Base-by-base conservation (phyloP, 2,329 filamentous ascomycete species). In the Cyphellophora attinorum region DNA sequence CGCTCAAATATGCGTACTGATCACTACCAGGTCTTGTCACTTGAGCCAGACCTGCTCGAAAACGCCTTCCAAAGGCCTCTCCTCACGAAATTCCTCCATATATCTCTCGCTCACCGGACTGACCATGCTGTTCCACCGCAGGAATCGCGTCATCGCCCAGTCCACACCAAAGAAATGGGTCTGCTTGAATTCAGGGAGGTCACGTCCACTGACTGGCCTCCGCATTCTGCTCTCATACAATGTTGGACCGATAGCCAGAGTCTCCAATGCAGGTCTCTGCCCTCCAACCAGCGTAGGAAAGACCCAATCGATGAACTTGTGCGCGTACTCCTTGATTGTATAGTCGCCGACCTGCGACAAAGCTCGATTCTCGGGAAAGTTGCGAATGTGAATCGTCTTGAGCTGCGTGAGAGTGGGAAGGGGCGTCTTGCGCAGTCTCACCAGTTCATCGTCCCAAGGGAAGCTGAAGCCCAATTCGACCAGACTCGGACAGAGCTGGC, bases 31-130 rank as follows among this genome's bases (percentile, higher is more conserved):
- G n/a, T 11, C n/a, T 17, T 6, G 27, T 38, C 33, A 50, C 40
- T 31, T 47, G 30, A 50, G 33, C 47, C 47, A 50, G 4, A 50
- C 47, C 29, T 44, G 44, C 36, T 50, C 46, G 28, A 48, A 50
- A 12, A 50, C 44, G 12, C 46, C 46, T 13, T 34, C 35, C 1
- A 50, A 37, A 10, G 46, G 47, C 28, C 42, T 48, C 27, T 42
- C 31, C 4, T 34, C 42, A 5, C 34, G 23, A 13, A 42, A 32
- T 29, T 48, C 46, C 31, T 50, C 46, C 39, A 50, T 42, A 32
- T 34, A 46, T 25, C 42, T 45, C 33, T 48, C 41, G 16, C 38
- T 42, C 12, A 50, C 44, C 8, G 38, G 34, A n/a, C 45, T 50
- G 31, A 47, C 39, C 35, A 50, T 38, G 10, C 42, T 35, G 16